phyloP scores from a whole-genome alignment of 1,284 basidiomycete genomes.

The Sporisorium scitamineum region DNA sequence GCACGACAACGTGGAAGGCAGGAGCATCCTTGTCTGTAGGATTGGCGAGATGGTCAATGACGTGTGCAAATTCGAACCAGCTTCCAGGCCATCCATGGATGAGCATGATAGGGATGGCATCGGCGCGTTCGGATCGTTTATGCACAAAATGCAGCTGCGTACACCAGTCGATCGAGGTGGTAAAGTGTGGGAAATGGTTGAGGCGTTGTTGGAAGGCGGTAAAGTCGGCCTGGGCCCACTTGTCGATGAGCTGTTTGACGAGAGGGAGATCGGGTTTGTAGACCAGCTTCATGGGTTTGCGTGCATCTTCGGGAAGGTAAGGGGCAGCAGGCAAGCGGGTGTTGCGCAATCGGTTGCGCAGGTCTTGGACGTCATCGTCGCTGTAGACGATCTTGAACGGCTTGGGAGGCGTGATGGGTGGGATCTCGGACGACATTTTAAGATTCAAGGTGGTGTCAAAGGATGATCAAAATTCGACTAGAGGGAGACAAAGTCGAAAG shows the following conservation, averaged over 20 bases:
- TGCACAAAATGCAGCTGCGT: conserved; percentile 58
- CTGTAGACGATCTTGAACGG: conserved; percentile 50
- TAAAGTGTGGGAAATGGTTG: conserved; percentile 53
- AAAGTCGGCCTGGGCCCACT: conserved; percentile 45
- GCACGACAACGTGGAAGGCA: conserved; percentile 64
- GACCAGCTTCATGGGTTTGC: conserved; percentile 18
- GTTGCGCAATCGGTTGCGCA: conserved; percentile 44
- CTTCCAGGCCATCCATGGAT: conserved; percentile 64
- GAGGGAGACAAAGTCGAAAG: too few relatives aligned
- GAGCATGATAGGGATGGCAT: conserved; percentile 64
- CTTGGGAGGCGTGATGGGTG: conserved; percentile 44
- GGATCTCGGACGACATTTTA: conserved; percentile 28
- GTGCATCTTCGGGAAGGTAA: conserved; percentile 42
- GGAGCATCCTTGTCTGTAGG: conserved; percentile 36
- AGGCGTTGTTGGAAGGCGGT: conserved; percentile 25
- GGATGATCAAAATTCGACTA: too few relatives aligned
- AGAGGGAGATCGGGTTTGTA: conserved; percentile 42
- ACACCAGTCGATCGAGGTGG: conserved; percentile 60
- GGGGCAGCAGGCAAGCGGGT: conserved; percentile 44
- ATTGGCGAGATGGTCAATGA: conserved; percentile 46
- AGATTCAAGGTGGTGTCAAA: not conserved
- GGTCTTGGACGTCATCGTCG: conserved; percentile 38
- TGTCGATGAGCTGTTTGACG: conserved; percentile 29
- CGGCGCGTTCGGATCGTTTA: conserved; percentile 35
- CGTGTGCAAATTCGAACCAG: conserved; percentile 52